Evolutionary conservation across 306 rosid species (phyloP).

Genomic region (Spatholobus suberectus): DNA sequence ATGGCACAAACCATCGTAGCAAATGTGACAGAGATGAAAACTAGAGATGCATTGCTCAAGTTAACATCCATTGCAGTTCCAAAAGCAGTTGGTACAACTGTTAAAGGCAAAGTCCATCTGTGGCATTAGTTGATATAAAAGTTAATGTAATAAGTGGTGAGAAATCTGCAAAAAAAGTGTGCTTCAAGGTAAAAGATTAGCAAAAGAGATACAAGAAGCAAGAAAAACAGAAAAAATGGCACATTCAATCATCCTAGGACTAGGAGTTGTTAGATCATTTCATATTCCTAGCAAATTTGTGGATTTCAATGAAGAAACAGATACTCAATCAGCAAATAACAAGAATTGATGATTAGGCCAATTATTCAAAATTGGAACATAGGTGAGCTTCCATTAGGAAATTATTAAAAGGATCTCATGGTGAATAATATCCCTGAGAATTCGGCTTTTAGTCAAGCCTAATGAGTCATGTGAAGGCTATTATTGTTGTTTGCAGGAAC

Average conservation of each 20-base stretch:
- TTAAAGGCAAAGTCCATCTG: slow-evolving; percentile 99
- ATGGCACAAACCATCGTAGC: slow-evolving; percentile 93
- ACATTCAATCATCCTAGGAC: slow-evolving; percentile 10
- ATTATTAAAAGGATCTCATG: not conserved
- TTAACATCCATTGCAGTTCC: slow-evolving; percentile 96
- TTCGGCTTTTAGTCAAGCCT: not conserved
- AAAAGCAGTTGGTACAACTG: slow-evolving; percentile 99
- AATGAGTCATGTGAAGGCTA: too few relatives aligned
- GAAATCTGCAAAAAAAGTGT: slow-evolving; percentile 40
- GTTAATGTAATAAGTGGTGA: slow-evolving; percentile 66
- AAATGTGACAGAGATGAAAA: slow-evolving; percentile 93
- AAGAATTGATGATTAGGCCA: slow-evolving; percentile 2
- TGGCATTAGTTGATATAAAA: slow-evolving; percentile 97
- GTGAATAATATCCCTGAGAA: not conserved
- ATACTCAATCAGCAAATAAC: not conserved
- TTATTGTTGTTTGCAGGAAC: not conserved
- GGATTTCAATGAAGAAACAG: not conserved
- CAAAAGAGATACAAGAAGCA: not conserved
- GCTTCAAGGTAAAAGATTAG: slow-evolving; percentile 30
- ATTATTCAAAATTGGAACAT: not conserved
- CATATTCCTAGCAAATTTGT: not conserved
- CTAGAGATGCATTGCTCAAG: slow-evolving; percentile 97
- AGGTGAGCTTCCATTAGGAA: not conserved
- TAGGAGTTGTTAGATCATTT: slow-evolving; percentile 12
- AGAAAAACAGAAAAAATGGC: slow-evolving; percentile 20